Percentiles rank a stretch among this genome's conserved stretches.
Conservation (phyloP, 768 basidiomycete genomes). For the Xanthoconium purpureum region DNA sequence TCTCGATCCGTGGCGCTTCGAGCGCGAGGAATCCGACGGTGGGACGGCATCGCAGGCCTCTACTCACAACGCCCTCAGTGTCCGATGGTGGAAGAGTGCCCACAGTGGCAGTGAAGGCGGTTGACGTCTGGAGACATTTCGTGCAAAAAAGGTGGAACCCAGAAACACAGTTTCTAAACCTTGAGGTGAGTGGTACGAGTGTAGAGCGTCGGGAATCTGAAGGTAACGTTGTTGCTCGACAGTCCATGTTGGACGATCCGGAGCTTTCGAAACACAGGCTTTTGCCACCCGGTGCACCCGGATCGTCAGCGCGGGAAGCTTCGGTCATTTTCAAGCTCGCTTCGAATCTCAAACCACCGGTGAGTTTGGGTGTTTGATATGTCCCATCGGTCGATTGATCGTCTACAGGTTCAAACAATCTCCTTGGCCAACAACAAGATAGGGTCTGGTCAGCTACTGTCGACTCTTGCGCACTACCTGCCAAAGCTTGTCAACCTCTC, state of each 20-base stretch:
- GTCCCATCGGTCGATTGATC: not conserved
- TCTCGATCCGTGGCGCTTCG: slow-evolving; percentile 67
- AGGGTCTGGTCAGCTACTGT: slow-evolving; percentile 53
- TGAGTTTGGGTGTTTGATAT: slow-evolving; percentile 28
- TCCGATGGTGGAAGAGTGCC: slow-evolving; percentile 12
- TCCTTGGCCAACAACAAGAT: slow-evolving; percentile 83
- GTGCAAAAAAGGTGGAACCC: slow-evolving; percentile 72
- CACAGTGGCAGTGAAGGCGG: slow-evolving; percentile 34
- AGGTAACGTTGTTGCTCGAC: slow-evolving; percentile 4
- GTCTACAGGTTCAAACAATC: slow-evolving; percentile 64
- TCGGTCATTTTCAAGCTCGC: slow-evolving; percentile 90
- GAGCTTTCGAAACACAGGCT: slow-evolving; percentile 70
- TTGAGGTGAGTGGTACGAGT: slow-evolving; percentile 58
- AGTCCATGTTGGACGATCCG: slow-evolving; percentile 80
- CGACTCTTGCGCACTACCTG: slow-evolving; percentile 66
- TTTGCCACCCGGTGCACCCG: slow-evolving; percentile 62
- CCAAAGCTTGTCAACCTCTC: slow-evolving; percentile 80
- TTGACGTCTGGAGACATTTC: slow-evolving; percentile 76
- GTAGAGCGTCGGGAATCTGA: not conserved
- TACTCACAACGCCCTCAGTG: slow-evolving; percentile 34
- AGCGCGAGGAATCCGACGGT: slow-evolving; percentile 40
- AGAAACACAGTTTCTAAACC: slow-evolving; percentile 68
- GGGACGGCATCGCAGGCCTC: slow-evolving; percentile 61
- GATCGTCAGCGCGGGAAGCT: slow-evolving; percentile 61
- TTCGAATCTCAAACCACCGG: slow-evolving; percentile 70